Conservation (phyloP, 1,284 basidiomycete genomes). For the Pseudozyma sp. region DNA sequence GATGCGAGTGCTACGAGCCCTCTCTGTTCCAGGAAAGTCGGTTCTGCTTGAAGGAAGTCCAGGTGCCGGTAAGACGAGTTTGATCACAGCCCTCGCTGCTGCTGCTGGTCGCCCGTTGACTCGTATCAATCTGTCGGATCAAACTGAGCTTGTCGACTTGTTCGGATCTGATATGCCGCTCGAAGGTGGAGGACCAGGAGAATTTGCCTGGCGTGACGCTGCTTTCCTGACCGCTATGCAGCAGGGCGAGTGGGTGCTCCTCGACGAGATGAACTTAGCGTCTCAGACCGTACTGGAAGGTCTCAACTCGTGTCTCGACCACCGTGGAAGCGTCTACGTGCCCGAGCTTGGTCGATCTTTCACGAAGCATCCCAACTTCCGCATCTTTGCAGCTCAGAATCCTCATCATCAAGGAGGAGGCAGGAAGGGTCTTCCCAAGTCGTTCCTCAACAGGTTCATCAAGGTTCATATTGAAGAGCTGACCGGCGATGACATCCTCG, state of each 20-base stretch:
- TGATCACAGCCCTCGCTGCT: conserved; percentile 87
- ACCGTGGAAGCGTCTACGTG: conserved; percentile 93
- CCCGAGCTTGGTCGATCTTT: conserved; percentile 95
- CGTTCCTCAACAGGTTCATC: conserved; percentile 97
- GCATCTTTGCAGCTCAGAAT: conserved; percentile 98
- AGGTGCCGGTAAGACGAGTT: conserved; percentile 98
- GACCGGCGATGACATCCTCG: conserved; percentile 79
- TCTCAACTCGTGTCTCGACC: conserved; percentile 94
- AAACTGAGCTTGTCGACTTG: conserved; percentile 95
- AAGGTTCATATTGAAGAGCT: conserved; percentile 95
- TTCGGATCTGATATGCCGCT: conserved; percentile 97
- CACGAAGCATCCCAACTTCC: conserved; percentile 86
- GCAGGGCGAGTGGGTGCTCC: conserved; percentile 83
- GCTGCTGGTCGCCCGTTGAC: conserved; percentile 83
- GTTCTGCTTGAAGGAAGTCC: conserved; percentile 97
- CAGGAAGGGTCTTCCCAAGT: conserved; percentile 95
- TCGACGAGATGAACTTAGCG: conserved; percentile 99
- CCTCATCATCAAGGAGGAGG: conserved; percentile 96
- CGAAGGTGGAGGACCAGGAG: conserved; percentile 88
- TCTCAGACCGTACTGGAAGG: conserved; percentile 93
- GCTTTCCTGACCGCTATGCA: conserved; percentile 92
- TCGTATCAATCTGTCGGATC: conserved; percentile 98
- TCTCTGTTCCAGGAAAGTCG: conserved; percentile 84
- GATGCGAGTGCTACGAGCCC: conserved; percentile 88
- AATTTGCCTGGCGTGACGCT: conserved; percentile 97